Evolutionary conservation across 495 filamentous ascomycete genomes (phyloP).

Genomic region (Delitschia confertaspora): DNA sequence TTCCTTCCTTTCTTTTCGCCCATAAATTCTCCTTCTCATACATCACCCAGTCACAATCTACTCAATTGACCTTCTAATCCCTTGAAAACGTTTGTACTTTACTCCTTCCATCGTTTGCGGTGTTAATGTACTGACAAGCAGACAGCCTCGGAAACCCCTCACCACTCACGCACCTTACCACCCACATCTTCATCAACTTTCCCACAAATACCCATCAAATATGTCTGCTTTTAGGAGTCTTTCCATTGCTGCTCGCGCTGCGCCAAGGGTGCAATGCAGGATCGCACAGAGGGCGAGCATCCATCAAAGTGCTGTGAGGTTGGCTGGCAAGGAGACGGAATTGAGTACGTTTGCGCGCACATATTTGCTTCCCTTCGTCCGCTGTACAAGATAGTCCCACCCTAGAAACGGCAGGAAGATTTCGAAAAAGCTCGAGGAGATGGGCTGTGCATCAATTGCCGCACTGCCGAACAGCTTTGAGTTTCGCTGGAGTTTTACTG

Average conservation of each 20-base stretch:
- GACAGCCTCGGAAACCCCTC: background rate
- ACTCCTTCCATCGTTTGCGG: no score
- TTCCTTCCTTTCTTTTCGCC: background rate
- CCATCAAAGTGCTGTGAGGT: slow-evolving; percentile 12
- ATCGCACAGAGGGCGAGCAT: slow-evolving; percentile 19
- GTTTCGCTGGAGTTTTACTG: no score
- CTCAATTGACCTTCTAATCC: background rate
- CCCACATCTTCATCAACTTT: background rate
- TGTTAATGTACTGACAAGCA: no score
- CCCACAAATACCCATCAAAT: background rate
- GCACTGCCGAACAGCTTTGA: no score
- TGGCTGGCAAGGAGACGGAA: slow-evolving; percentile 28
- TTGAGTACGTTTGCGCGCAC: slow-evolving; percentile 25
- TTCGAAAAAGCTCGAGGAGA: background rate
- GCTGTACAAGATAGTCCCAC: background rate
- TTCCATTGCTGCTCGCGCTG: slow-evolving; percentile 9
- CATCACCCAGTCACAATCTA: background rate
- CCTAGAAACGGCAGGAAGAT: background rate
- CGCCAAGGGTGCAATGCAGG: slow-evolving; percentile 7
- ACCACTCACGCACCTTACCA: background rate
- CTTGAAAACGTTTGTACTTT: background rate
- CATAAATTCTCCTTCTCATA: background rate
- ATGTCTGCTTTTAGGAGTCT: slow-evolving; percentile 16
- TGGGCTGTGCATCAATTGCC: no score
- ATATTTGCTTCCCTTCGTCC: background rate